Conservation (phyloP, 176 grass and related monocot genomes). For the Musa itinerans region DNA sequence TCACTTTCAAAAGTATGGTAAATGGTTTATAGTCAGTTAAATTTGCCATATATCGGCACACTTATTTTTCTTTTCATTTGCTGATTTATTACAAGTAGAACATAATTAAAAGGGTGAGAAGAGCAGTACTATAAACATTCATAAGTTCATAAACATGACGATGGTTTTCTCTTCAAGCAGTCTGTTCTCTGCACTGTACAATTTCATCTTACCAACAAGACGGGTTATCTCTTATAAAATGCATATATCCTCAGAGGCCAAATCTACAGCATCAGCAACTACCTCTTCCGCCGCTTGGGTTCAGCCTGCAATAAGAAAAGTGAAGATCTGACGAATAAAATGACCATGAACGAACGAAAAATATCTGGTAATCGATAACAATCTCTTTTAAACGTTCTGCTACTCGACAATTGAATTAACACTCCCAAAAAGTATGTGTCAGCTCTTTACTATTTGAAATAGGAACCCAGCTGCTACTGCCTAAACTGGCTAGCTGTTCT, state of each 20-base stretch:
- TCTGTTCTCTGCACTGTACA: constrained; percentile 48
- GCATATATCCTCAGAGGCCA: constrained; percentile 21
- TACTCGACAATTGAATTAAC: background rate
- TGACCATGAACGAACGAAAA: background rate
- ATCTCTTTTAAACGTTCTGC: background rate
- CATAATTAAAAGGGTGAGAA: background rate
- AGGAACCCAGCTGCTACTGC: too few species aligned
- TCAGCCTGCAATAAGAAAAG: constrained; percentile 39
- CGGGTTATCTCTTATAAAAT: constrained; percentile 27
- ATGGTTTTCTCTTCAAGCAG: constrained; percentile 19
- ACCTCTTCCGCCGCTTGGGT: constrained; percentile 66
- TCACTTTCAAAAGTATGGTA: too few species aligned
- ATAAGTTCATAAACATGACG: constrained; percentile 14
- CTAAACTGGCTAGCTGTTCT: too few species aligned
- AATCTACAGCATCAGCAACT: constrained; percentile 14
- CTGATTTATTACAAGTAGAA: background rate
- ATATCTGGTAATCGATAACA: constrained; percentile 12
- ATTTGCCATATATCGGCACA: too few species aligned
- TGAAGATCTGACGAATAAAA: background rate
- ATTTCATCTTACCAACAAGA: constrained; percentile 26
- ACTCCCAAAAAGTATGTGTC: background rate
- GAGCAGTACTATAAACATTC: constrained; percentile 1
- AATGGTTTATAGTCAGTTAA: too few species aligned
- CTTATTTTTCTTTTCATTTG: background rate
- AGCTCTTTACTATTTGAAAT: background rate